phyloP scores from a whole-genome alignment of 140 eudicot genomes.

The Bidens hawaiensis region DNA sequence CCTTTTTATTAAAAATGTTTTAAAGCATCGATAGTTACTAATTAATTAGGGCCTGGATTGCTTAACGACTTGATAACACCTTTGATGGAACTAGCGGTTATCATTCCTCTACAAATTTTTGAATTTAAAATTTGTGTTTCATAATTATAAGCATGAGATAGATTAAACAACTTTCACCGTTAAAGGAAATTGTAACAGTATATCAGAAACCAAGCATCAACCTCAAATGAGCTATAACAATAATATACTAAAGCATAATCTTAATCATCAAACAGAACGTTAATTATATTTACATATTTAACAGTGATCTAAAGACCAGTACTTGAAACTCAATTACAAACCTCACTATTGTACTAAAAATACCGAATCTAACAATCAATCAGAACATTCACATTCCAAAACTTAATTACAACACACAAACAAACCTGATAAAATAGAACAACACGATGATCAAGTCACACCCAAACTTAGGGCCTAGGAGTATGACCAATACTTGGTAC shows the following conservation, averaged over 20 bases:
- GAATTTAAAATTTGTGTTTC: no score
- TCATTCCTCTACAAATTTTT: no score
- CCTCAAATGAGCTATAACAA: not conserved
- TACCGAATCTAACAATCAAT: slow-evolving; percentile 4
- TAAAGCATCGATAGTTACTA: no score
- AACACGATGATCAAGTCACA: slow-evolving; percentile 92
- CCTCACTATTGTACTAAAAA: not conserved
- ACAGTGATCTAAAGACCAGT: no score
- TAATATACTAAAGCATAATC: not conserved
- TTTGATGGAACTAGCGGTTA: no score
- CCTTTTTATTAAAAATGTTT: no score
- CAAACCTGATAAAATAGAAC: slow-evolving; percentile 86
- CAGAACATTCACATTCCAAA: not conserved
- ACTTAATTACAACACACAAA: slow-evolving; percentile 10
- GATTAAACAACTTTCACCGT: no score
- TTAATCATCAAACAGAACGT: not conserved
- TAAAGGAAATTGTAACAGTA: not conserved
- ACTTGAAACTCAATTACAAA: not conserved
- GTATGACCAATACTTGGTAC: no score
- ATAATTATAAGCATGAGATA: no score
- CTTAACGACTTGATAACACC: no score
- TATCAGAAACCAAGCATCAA: not conserved
- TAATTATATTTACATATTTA: not conserved
- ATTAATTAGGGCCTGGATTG: no score
- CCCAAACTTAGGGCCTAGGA: no score